phyloP scores from a whole-genome alignment of 345 rosid species.

The Lepidium africanum region DNA sequence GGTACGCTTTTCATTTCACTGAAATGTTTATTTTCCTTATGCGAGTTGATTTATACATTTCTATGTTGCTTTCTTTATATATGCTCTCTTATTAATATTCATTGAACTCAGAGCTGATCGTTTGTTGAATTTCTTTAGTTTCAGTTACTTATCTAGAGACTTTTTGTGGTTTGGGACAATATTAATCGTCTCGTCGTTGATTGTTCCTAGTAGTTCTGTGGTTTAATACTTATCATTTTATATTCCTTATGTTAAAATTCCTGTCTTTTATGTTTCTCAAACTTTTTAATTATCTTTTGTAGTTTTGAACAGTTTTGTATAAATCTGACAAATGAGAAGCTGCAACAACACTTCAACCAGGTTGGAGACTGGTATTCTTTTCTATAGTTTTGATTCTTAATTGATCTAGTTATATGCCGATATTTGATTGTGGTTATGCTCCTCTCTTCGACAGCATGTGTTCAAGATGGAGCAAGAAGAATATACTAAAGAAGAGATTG shows the following conservation, averaged over 20 bases:
- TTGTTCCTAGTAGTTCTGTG: not conserved
- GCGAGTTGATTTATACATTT: not conserved
- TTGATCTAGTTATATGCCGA: not conserved
- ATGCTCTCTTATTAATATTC: constrained; percentile 4
- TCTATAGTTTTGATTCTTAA: not conserved
- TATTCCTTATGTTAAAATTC: not conserved
- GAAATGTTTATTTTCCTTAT: constrained; percentile 25
- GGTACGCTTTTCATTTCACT: constrained; percentile 79
- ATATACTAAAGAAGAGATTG: constrained; percentile 88
- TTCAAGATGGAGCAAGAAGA: constrained; percentile 99
- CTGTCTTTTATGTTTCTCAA: constrained; percentile 15
- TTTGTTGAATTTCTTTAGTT: not conserved
- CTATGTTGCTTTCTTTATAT: not conserved
- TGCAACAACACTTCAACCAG: constrained; percentile 99
- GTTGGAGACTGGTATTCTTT: constrained; percentile 32
- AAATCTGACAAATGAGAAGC: constrained; percentile 96
- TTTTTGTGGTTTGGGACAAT: not conserved
- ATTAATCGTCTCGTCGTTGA: not conserved
- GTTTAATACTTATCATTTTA: not conserved
- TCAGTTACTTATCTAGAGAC: constrained; percentile 1
- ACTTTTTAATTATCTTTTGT: not conserved
- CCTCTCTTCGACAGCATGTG: constrained; percentile 62
- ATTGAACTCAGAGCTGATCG: not conserved
- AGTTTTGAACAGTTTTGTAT: constrained; percentile 99
- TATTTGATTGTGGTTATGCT: not conserved